Evolutionary conservation across 2,329 filamentous ascomycete genomes (phyloP).

Genomic region (Colletotrichum chrysophilum): DNA sequence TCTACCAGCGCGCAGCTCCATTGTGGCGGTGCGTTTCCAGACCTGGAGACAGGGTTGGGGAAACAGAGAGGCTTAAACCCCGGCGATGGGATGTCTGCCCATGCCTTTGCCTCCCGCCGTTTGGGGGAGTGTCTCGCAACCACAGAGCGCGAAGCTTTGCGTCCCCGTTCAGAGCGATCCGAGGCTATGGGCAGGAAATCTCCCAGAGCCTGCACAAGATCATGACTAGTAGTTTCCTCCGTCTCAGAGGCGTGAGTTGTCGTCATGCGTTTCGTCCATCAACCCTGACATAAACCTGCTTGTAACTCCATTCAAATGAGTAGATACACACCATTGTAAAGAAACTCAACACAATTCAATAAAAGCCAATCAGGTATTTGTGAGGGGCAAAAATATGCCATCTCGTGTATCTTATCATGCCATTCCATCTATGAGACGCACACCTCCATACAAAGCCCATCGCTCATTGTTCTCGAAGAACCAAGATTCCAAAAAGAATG

Average conservation of each 20-base stretch:
- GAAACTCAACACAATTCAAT: background rate
- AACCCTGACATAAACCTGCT: background rate
- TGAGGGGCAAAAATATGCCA: background rate
- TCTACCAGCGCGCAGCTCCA: background rate
- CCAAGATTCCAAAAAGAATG: background rate
- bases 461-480: background rate
- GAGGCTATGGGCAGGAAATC: background rate
- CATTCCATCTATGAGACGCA: conserved; percentile 14
- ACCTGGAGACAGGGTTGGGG: background rate
- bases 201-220: background rate
- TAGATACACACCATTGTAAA: background rate
- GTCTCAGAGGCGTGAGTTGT: background rate
- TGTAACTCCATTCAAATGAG: background rate
- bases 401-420: background rate
- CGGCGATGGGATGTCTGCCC: background rate
- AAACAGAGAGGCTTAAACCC: background rate
- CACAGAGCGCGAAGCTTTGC: background rate
- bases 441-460: background rate
- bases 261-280: background rate
- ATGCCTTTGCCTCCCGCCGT: background rate
- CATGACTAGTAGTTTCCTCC: background rate
- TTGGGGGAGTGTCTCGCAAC: background rate
- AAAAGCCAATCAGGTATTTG: background rate
- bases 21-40: background rate
- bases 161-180: background rate